Evolutionary conservation across 352 stramenopile species (phyloP), one percentile per base, ranked within the genome.

Genomic region (Pythium aristosporum): DNA sequence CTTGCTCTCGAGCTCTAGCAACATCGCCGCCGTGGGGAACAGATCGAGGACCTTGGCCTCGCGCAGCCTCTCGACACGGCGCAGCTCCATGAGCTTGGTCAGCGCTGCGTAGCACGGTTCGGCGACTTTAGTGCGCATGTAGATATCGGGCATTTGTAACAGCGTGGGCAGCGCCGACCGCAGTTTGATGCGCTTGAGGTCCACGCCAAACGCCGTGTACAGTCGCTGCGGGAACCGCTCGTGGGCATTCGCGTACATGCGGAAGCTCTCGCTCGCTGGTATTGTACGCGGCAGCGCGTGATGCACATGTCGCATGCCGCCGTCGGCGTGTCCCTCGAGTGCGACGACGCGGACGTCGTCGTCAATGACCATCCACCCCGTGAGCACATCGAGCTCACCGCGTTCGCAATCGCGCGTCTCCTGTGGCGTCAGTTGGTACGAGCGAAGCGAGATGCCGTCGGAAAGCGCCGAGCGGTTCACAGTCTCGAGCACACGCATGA

Each of bases 171-270:
- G 77, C n/a, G 88, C 76, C 37, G 89, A 85, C 6, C 89, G 80
- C 46, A 97, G 73, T 42, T 96, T 93, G 48, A 98, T 89, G 39
- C 89, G 85, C 69, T 97, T 97, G 18, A 98, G 65, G 46, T 97
- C 88, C 11, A 94, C 70, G 41, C 92, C 77, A 58, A 97, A 97
- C 1, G 61, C 61, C 13, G 87, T 92, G 77, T 97, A 98, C 20
- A 97, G 62, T 9, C 90, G 79, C 13, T 80, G 61, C 2, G 79
- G 73, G 65, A 97, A 98, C 7, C 76, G 74, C 18, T 97, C 63
- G 15, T 80, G 46, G 11, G 77, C 68, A 57, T 97, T 92, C 54
- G 75, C 72, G 51, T 92, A 85, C 62, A 96, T 85, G 11, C 74
- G 79, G 37, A 77, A 89, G 47, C 67, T 72, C 25, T 69, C 39